Evolutionary conservation across 495 filamentous ascomycete species (phyloP).

Genomic region (Filosporella fistucella): DNA sequence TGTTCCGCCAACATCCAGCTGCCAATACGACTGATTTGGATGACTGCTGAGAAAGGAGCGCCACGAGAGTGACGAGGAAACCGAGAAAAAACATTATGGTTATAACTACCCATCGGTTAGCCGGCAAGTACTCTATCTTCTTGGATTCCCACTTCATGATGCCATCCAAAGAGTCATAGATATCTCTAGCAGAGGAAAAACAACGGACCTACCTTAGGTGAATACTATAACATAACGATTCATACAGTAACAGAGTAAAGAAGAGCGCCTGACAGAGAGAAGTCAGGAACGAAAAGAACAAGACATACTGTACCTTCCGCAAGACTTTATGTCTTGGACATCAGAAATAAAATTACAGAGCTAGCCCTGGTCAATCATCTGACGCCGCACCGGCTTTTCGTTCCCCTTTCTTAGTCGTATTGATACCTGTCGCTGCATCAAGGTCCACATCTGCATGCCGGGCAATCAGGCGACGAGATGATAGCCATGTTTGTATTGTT

Average conservation of each 20-base stretch:
- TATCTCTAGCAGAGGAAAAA: no score
- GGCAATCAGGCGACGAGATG: neutral
- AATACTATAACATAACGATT: neutral
- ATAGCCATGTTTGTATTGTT: neutral
- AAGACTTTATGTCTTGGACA: neutral
- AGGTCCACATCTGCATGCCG: neutral
- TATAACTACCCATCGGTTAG: conserved; percentile 1
- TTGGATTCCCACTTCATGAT: neutral
- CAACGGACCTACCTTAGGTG: no score
- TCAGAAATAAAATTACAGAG: neutral
- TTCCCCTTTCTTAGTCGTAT: neutral
- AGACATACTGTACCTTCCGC: neutral
- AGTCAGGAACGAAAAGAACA: neutral
- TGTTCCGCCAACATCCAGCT: conserved; percentile 49
- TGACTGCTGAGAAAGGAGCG: conserved; percentile 1
- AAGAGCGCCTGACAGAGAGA: neutral
- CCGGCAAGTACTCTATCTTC: neutral
- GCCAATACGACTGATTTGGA: neutral
- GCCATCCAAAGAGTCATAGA: neutral
- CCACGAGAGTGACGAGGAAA: neutral
- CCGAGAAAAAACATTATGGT: conserved; percentile 8
- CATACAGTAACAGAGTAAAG: neutral
- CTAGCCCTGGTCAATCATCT: neutral
- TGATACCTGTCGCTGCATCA: neutral
- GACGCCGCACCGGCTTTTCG: neutral